Evolutionary conservation across 2,329 filamentous ascomycete genomes (phyloP), one percentile per base, ranked within the genome.

Genomic region (Phoma sp.): DNA sequence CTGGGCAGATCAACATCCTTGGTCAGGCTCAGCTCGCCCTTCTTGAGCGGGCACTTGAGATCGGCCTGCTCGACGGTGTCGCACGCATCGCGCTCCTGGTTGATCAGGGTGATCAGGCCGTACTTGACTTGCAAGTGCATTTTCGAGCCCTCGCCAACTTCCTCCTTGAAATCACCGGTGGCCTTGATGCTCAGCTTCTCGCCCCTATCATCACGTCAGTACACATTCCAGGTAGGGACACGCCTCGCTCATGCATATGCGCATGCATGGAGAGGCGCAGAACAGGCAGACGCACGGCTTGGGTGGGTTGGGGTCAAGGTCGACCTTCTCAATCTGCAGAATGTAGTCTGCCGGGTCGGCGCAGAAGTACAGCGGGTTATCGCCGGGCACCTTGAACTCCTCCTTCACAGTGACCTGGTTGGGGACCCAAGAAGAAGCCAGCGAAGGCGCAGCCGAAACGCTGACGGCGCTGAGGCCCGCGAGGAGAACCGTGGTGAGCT

Each of bases 111-210:
- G 76, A 99, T 97, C 62, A 96, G 82, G 56, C 93, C 93, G 76
- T 96, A 97, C 80, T 96, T 97, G 78, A 99, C 93, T 63, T 87
- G 84, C 33, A 99, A 76, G 40, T 88, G 82, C 59, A 97, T 89
- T 67, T 90, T 91, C 56, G 93, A 91, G 53, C 92, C 93, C 53
- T 92, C 74, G 49, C 87, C 84, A 61, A 99, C 87, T 45, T 82
- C 77, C 69, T 96, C 78, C 64, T 83, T 83, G 60, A 98, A 84
- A n/a, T 80, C 85, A 52, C 93, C 95, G 26, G 79, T 82, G 39
- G 93, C 95, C 61, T 86, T 85, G 79, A 99, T 96, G 54, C 83
- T 81, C 47, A 99, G 87, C 17, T 84, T 84, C 66, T 86, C 64
- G 67, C 93, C 95, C 72, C 95, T 98, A 64, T 53, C 14, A 5